phyloP scores from a whole-genome alignment of 345 rosid species.

The Brassica rapa region DNA sequence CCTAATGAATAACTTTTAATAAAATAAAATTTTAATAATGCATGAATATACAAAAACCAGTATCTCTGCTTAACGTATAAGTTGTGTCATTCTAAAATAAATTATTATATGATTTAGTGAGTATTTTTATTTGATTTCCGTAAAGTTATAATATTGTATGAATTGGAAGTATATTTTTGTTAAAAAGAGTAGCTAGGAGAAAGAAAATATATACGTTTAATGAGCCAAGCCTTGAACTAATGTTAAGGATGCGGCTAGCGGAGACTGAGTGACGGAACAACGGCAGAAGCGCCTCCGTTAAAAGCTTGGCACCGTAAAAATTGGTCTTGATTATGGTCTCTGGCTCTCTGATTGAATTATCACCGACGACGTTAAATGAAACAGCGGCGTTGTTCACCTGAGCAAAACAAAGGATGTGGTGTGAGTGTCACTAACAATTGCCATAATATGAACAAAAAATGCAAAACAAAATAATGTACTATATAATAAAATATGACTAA shows the following conservation, averaged over 20 bases:
- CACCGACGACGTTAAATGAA: constrained; percentile 63
- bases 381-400: constrained; percentile 88
- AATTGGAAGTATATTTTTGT: neutral
- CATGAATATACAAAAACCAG: neutral
- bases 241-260: constrained; percentile 61
- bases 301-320: constrained; percentile 64
- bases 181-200: neutral
- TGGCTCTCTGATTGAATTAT: constrained; percentile 67
- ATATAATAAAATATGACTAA: neutral
- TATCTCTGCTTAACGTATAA: neutral
- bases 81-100: neutral
- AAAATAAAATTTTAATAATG: neutral
- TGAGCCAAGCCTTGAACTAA: constrained; percentile 82
- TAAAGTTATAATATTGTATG: neutral
- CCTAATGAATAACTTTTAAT: neutral
- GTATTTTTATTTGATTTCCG: neutral
- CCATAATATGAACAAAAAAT: neutral
- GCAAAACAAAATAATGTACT: neutral
- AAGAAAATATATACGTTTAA: constrained; percentile 49
- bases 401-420: neutral
- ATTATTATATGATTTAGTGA: neutral
- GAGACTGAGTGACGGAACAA: constrained; percentile 57
- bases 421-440: neutral
- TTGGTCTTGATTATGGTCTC: constrained; percentile 75
- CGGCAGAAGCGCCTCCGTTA: constrained; percentile 70